Conservation (phyloP, 495 filamentous ascomycete genomes). For the Trichoderma erinaceum region DNA sequence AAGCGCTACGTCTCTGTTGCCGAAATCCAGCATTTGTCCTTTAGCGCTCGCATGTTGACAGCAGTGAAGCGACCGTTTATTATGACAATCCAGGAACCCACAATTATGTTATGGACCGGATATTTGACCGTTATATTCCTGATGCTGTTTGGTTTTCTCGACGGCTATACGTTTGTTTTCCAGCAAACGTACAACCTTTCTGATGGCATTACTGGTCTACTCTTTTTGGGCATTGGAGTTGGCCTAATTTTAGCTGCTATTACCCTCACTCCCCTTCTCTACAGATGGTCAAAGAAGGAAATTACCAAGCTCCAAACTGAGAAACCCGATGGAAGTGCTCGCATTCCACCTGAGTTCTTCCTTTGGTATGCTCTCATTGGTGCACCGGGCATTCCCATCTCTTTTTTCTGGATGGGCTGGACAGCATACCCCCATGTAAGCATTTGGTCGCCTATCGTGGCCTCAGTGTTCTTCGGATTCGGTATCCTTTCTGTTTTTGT, state of each 20-base stretch:
- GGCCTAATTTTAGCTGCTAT: constrained; percentile 42
- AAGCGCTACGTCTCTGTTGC: constrained; percentile 57
- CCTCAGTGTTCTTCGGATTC: constrained; percentile 30
- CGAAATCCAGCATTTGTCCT: constrained; percentile 55
- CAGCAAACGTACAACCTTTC: constrained; percentile 48
- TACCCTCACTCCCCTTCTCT: constrained; percentile 43
- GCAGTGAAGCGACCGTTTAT: constrained; percentile 62
- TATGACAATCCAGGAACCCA: constrained; percentile 63
- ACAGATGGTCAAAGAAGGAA: constrained; percentile 46
- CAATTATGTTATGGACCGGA: constrained; percentile 57
- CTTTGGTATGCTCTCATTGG: constrained; percentile 57
- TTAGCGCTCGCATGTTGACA: constrained; percentile 54
- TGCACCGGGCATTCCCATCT: constrained; percentile 49
- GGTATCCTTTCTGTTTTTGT: constrained; percentile 37
- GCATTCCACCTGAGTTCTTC: constrained; percentile 44
- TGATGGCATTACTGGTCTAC: constrained; percentile 49
- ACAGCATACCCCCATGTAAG: constrained; percentile 45
- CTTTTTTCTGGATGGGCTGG: constrained; percentile 60
- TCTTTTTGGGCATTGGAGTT: constrained; percentile 53
- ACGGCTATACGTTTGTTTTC: constrained; percentile 62
- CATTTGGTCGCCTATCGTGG: constrained; percentile 26
- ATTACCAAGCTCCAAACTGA: constrained; percentile 30
- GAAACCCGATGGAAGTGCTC: constrained; percentile 18
- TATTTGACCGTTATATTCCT: constrained; percentile 62
- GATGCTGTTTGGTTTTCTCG: constrained; percentile 60